Percentiles rank a stretch among this genome's conserved stretches.
phyloP scores from a whole-genome alignment of 495 filamentous ascomycete genomes.

The Hypoxylon rickii region DNA sequence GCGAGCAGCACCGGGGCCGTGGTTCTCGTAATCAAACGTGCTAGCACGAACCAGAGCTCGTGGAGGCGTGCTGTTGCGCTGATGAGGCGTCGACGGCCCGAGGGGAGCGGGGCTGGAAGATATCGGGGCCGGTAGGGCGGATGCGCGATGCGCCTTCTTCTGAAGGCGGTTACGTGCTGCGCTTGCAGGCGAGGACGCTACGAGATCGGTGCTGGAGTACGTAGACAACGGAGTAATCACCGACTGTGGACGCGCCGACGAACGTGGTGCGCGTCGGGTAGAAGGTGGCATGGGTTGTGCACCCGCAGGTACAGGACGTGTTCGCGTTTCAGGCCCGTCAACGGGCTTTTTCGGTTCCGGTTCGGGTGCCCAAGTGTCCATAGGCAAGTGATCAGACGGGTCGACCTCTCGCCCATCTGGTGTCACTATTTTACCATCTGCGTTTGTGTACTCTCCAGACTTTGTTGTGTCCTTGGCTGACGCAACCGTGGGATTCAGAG shows the following conservation, averaged over 20 bases:
- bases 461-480: constrained; percentile 37
- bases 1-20: constrained; percentile 34
- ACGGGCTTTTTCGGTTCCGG: constrained; percentile 73
- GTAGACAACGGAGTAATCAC: constrained; percentile 16
- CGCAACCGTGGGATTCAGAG: constrained; percentile 64
- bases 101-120: constrained; percentile 49
- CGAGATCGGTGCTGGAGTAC: constrained; percentile 38
- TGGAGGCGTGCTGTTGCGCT: constrained; percentile 47
- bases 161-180: constrained; percentile 62
- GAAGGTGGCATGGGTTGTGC: constrained; percentile 51
- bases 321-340: constrained; percentile 51
- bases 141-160: constrained; percentile 58
- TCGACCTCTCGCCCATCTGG: constrained; percentile 87
- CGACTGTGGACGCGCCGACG: constrained; percentile 29
- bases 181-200: constrained; percentile 29
- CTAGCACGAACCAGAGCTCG: constrained; percentile 46
- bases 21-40: constrained; percentile 55
- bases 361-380: constrained; percentile 91
- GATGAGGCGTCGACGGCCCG: constrained; percentile 49
- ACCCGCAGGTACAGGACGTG: constrained; percentile 48
- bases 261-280: constrained; percentile 32
- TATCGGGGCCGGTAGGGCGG: constrained; percentile 44
- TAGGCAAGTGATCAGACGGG: constrained; percentile 89
- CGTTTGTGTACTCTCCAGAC: constrained; percentile 46
- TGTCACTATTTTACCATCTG: constrained; percentile 70